Base-by-base conservation (phyloP, 1,284 basidiomycete genomes). In the Irpex sp. region DNA sequence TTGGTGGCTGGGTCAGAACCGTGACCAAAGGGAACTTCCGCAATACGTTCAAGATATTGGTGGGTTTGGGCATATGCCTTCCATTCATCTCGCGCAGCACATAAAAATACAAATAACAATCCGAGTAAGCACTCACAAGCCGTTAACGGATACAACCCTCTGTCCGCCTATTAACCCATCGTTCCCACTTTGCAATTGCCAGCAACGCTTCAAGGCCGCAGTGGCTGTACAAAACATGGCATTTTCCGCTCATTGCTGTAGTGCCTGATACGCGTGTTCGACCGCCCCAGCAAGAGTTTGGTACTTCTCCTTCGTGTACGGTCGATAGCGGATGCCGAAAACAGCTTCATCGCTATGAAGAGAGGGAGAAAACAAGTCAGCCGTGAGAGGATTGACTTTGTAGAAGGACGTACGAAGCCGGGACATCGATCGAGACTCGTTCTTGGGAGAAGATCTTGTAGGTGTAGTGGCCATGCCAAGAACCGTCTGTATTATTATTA, bases 371-470 rank as follows among this genome's bases (percentile, higher is more conserved):
- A 13, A 21, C 5, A 26, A 21, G 9, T 9, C 17, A 55, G 11
- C 7, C 9, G n/a, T 19, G 11, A 33, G n/a, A 37, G 26, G 9
- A 26, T 46, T 26, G 11, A 46, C 13, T 17, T 0, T 60, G n/a
- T 36, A 17, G 17, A 39, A 13, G 63, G 58, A 63, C 76, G 51
- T 66, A 77, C 77, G 65, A 67, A 17, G 66, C 65, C 1, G 83
- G 81, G 5, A 79, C 74, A 57, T 79, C 74, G 19, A 82, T 67
- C 15, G 72, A 77, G 26, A 76, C 73, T 13, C 83, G 78, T 51
- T 71, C 63, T 67, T 85, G 80, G 1, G 78, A 78, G 71, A 84
- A 84, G 39, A 71, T 72, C 58, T 84, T 79, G 68, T 81, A 85
- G 46, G 74, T 74, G 47, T 75, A 69, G 68, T 79, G 79, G 57